A percentile compares a stretch with the other conserved stretches of the same genome.
Evolutionary conservation across 495 filamentous ascomycete species (phyloP).

Genomic region (Lasiosphaeria miniovina): DNA sequence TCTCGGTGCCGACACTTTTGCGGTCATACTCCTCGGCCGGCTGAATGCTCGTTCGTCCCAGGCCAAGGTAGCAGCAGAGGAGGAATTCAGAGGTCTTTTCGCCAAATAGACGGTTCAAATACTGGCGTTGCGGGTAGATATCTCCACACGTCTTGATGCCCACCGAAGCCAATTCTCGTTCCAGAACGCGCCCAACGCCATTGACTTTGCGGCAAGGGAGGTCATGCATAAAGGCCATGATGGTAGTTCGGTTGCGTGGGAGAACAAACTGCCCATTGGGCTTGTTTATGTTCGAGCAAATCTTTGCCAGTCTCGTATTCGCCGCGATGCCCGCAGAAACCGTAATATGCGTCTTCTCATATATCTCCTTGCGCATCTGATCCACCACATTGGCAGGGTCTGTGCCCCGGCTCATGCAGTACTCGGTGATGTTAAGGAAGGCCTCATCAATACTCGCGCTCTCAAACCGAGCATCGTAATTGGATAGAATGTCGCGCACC

Average conservation of each 20-base stretch:
- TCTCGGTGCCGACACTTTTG: slow-evolving; percentile 92
- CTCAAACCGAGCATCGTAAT: slow-evolving; percentile 88
- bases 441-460: slow-evolving; percentile 94
- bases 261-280: slow-evolving; percentile 89
- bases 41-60: slow-evolving; percentile 83
- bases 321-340: slow-evolving; percentile 93
- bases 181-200: slow-evolving; percentile 88
- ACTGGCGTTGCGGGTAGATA: slow-evolving; percentile 71
- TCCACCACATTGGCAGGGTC: slow-evolving; percentile 68
- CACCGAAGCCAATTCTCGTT: slow-evolving; percentile 84
- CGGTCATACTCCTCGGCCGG: slow-evolving; percentile 88
- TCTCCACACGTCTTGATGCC: slow-evolving; percentile 89
- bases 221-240: slow-evolving; percentile 81
- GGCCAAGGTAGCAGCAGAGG: slow-evolving; percentile 76
- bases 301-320: slow-evolving; percentile 92
- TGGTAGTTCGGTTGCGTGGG: slow-evolving; percentile 62
- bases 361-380: slow-evolving; percentile 72
- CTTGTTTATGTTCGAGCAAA: slow-evolving; percentile 91
- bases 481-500: slow-evolving; percentile 73
- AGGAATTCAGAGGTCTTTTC: slow-evolving; percentile 89
- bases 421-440: slow-evolving; percentile 91
- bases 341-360: slow-evolving; percentile 76
- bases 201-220: slow-evolving; percentile 89
- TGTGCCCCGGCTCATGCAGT: slow-evolving; percentile 67
- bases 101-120: slow-evolving; percentile 73